Conservation (phyloP, 768 basidiomycete species). For the Vararia minispora region DNA sequence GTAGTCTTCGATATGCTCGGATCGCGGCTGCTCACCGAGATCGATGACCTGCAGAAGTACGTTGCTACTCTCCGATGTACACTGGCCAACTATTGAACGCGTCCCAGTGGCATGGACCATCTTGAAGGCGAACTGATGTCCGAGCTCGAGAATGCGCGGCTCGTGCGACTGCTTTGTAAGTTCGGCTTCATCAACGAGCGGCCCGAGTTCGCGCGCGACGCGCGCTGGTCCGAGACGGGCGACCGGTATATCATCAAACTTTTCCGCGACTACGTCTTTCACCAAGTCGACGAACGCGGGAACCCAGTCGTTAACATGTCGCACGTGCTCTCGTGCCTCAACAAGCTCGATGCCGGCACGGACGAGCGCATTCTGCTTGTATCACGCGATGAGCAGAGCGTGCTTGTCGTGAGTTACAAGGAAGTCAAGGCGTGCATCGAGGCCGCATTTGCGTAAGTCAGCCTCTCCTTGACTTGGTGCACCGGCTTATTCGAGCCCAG, state of each 20-base stretch:
- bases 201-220: constrained; percentile 98
- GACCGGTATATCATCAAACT: constrained; percentile 97
- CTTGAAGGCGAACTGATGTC: constrained; percentile 76
- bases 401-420: constrained; percentile 86
- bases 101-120: constrained; percentile 59
- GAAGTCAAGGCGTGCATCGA: constrained; percentile 84
- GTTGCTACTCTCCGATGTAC: constrained; percentile 14
- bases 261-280: constrained; percentile 97
- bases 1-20: constrained; percentile 77
- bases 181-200: constrained; percentile 98
- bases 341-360: constrained; percentile 93
- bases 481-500: constrained; percentile 1
- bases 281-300: constrained; percentile 87
- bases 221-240: constrained; percentile 97
- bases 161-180: constrained; percentile 84
- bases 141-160: constrained; percentile 88
- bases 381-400: constrained; percentile 91
- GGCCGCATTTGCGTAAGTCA: constrained; percentile 66
- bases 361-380: constrained; percentile 95
- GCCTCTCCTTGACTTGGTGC: background rate
- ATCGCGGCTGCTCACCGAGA: constrained; percentile 58
- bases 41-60: constrained; percentile 76
- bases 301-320: constrained; percentile 83
- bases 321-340: constrained; percentile 86
- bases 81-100: background rate